Conservation (phyloP, 495 filamentous ascomycete genomes). For the Xylaria sp. region DNA sequence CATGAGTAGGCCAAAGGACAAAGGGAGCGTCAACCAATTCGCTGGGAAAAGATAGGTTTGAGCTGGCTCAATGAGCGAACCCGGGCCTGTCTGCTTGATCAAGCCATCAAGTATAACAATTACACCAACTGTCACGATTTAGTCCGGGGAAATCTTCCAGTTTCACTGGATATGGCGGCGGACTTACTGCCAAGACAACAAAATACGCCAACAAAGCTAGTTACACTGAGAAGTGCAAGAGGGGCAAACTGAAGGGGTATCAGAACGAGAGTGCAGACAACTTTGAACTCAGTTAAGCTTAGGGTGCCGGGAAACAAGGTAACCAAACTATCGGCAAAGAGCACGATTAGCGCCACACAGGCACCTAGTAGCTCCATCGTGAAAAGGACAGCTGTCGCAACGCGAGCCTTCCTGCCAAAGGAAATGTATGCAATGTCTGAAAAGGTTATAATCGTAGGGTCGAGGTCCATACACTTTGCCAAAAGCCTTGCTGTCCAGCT, state of each 20-base stretch:
- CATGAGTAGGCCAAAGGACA: slow-evolving; percentile 95
- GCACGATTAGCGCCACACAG: slow-evolving; percentile 88
- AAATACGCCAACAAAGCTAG: slow-evolving; percentile 88
- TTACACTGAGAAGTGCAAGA: slow-evolving; percentile 83
- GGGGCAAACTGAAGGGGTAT: slow-evolving; percentile 88
- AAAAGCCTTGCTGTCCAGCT: slow-evolving; percentile 87
- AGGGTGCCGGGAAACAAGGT: slow-evolving; percentile 74
- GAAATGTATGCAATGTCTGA: slow-evolving; percentile 92
- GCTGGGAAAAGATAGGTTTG: slow-evolving; percentile 77
- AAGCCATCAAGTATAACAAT: slow-evolving; percentile 86
- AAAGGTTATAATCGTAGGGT: slow-evolving; percentile 78
- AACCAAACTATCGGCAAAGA: slow-evolving; percentile 91
- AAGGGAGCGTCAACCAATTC: slow-evolving; percentile 88
- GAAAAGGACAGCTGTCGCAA: slow-evolving; percentile 85
- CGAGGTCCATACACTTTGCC: slow-evolving; percentile 87
- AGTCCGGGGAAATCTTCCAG: slow-evolving; percentile 27
- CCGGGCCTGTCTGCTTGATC: slow-evolving; percentile 78
- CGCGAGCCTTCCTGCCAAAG: slow-evolving; percentile 82
- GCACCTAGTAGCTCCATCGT: slow-evolving; percentile 86
- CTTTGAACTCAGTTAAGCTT: slow-evolving; percentile 80
- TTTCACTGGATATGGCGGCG: not conserved
- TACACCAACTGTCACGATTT: slow-evolving; percentile 66
- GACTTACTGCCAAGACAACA: slow-evolving; percentile 83
- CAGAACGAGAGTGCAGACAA: slow-evolving; percentile 80
- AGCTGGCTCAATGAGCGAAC: slow-evolving; percentile 85